Evolutionary conservation across 805 yeast genomes (phyloP), one percentile per base, ranked within the genome.

Genomic region (Candida fluviatilis): DNA sequence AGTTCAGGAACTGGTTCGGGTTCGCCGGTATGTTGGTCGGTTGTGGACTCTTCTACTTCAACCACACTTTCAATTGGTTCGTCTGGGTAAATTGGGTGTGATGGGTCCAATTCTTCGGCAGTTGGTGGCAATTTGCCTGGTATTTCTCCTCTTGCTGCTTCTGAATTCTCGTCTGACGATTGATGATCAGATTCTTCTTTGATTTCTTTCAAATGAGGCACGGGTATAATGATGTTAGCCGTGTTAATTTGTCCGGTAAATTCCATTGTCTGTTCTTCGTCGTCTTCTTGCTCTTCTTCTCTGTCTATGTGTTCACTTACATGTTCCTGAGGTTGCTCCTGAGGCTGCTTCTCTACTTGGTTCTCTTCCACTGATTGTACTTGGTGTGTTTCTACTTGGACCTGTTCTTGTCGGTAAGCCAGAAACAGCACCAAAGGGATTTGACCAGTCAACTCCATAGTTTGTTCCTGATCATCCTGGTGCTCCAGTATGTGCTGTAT

Each of bases 261-360:
- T 29, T 58, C 64, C 68, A 62, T 62, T 5, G 64, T 57, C 15
- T 47, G 50, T 18, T 57, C 62, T 6, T 46, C 52, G 5, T 45
- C 47, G 10, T 35, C 43, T 21, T 33, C 34, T 12, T 35, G 33
- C n/a, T 31, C 31, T 7, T 10, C 18, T 30, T 31, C 19, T 5
- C 11, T 17, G 12, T 13, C 17, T 10, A 5, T 7, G 7, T 5
- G 7, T 12, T 14, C 11, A 17, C 11, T 30, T 5, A 8, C 13
- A n/a, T 10, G 7, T 18, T 14, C 10, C 33, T 7, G 18, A 5
- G 14, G 6, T 10, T 30, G 33, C 33, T 26, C 29, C 29, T 8
- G 24, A 21, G 6, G 8, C 29, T 26, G 15, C 11, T 23, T 23
- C 25, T n/a, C n/a, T n/a, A n/a, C n/a, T n/a, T n/a, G n/a, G n/a